These are phyloP conservation scores for Chrysopogon serrulatus DNA, from an alignment of 176 grass and related monocot species.

Conservation along the genomic window DNA sequence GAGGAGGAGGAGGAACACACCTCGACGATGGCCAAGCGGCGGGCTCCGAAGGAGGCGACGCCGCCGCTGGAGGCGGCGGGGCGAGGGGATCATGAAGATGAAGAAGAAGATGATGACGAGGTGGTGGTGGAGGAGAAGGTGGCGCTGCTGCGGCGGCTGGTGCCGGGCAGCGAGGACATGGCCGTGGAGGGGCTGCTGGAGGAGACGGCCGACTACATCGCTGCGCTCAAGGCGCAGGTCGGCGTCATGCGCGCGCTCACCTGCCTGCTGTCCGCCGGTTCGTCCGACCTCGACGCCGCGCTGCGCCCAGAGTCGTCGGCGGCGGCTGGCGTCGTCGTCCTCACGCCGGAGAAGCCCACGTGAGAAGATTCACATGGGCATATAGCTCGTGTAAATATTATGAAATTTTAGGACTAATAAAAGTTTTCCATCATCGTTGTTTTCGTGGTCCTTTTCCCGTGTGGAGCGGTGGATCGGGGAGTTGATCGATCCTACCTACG, in stretches of 20 bases:
- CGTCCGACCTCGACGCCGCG: conserved; percentile 40
- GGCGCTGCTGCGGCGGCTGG: conserved; percentile 53
- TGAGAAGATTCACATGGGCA: background rate
- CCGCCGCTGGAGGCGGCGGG: background rate
- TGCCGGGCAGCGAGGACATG: conserved; percentile 67
- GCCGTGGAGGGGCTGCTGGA: conserved; percentile 59
- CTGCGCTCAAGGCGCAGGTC: conserved; percentile 62
- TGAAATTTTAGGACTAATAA: too few species aligned
- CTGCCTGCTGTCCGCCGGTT: conserved; percentile 53
- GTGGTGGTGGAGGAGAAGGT: conserved; percentile 42
- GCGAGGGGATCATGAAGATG: background rate
- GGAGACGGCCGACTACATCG: conserved; percentile 86
- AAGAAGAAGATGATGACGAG: conserved; percentile 13
- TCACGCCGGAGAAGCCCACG: conserved; percentile 6
- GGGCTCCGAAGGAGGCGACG: background rate
- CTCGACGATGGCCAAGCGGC: background rate
- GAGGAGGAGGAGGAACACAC: background rate
- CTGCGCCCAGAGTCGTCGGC: conserved; percentile 2
- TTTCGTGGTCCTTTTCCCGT: too few species aligned
- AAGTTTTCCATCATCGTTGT: too few species aligned
- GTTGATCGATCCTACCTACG: too few species aligned
- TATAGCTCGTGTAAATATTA: too few species aligned
- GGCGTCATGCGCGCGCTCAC: conserved; percentile 69
- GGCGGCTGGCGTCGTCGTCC: background rate
- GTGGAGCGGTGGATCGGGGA: too few species aligned